Evolutionary conservation across 805 yeast genomes (phyloP).

Genomic region (Kluyveromyces siamensis): DNA sequence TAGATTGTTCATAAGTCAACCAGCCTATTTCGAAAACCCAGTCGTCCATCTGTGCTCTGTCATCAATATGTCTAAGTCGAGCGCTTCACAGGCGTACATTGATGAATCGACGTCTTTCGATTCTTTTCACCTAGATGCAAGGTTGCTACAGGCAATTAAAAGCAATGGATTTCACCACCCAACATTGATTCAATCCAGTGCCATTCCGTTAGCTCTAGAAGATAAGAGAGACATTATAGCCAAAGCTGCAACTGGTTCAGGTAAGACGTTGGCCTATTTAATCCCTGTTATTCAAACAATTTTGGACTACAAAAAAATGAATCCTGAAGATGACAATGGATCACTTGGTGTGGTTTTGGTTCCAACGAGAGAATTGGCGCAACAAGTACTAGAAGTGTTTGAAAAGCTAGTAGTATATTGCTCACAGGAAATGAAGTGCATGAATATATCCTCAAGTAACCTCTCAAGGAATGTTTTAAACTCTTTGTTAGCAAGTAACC

Average conservation of each 20-base stretch:
- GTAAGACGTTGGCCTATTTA: slow-evolving; percentile 86
- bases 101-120: slow-evolving; percentile 68
- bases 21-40: not conserved
- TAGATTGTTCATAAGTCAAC: no score
- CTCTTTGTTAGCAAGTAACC: slow-evolving; percentile 61
- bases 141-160: slow-evolving; percentile 76
- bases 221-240: slow-evolving; percentile 90
- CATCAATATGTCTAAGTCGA: slow-evolving; percentile 9
- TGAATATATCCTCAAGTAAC: slow-evolving; percentile 55
- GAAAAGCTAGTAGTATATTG: slow-evolving; percentile 63
- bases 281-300: slow-evolving; percentile 81
- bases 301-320: slow-evolving; percentile 34
- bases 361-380: slow-evolving; percentile 87
- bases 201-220: slow-evolving; percentile 86
- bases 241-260: slow-evolving; percentile 91
- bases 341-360: slow-evolving; percentile 65
- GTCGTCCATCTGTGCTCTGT: not conserved
- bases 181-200: slow-evolving; percentile 80
- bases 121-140: slow-evolving; percentile 68
- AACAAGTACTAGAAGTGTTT: slow-evolving; percentile 69
- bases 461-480: slow-evolving; percentile 62
- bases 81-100: slow-evolving; percentile 58
- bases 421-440: slow-evolving; percentile 49
- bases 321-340: slow-evolving; percentile 12
- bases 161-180: slow-evolving; percentile 77